Evolutionary conservation across 257 asterid species (phyloP).

Genomic region (Salvia rosmarinus): DNA sequence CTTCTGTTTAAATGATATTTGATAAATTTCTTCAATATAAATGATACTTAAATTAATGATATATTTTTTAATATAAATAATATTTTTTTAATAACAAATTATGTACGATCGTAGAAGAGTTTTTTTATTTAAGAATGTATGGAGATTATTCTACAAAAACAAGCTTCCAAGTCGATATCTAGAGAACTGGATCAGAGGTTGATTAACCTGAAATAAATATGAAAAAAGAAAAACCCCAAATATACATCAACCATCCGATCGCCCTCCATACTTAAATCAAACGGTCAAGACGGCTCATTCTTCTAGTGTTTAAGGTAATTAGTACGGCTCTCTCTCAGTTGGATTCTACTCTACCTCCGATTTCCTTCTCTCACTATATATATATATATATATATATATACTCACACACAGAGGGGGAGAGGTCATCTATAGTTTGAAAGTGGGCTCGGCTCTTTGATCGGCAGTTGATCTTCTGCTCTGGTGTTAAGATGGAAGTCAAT

Average conservation of each 20-base stretch:
- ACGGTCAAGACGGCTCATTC: neutral
- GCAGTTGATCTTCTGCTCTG: neutral
- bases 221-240: neutral
- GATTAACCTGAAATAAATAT: too few relatives aligned
- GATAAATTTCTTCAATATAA: too few relatives aligned
- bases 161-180: neutral
- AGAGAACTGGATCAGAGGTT: conserved; percentile 5
- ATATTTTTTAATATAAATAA: too few relatives aligned
- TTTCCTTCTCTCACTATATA: conserved; percentile 15
- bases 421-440: neutral
- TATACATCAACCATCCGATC: conserved; percentile 16
- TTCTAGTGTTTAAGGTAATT: neutral
- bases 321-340: conserved; percentile 5
- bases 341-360: conserved; percentile 19
- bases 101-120: too few relatives aligned
- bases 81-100: too few relatives aligned
- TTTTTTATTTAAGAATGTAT: too few relatives aligned
- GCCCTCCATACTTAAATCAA: neutral
- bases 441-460: conserved; percentile 34
- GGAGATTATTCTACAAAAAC: too few relatives aligned
- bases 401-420: neutral
- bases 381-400: neutral
- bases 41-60: too few relatives aligned
- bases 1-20: too few relatives aligned
- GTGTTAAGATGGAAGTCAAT: conserved; percentile 34